Conservation (phyloP, 768 basidiomycete species). For the Leccinum rimulosum region DNA sequence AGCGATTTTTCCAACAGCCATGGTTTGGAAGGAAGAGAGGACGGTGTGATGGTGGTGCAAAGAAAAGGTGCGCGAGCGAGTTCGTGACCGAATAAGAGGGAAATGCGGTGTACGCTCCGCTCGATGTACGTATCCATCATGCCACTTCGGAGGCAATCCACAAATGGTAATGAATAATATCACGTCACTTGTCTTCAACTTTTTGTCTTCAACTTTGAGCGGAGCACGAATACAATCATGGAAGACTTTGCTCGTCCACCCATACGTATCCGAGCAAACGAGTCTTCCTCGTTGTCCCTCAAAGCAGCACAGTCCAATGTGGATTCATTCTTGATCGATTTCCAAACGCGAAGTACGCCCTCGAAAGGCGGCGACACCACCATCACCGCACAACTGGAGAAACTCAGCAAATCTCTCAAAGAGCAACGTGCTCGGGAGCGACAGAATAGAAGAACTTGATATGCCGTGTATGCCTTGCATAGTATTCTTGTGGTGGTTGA, state of each 20-base stretch:
- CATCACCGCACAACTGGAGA: constrained; percentile 58
- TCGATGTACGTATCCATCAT: neutral
- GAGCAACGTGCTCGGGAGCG: constrained; percentile 40
- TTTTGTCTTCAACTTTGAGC: neutral
- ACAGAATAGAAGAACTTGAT: neutral
- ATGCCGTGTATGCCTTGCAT: neutral
- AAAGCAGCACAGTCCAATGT: constrained; percentile 42
- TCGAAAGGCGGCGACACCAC: constrained; percentile 52
- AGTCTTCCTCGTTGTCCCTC: constrained; percentile 36
- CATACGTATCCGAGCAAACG: constrained; percentile 41
- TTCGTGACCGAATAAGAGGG: neutral
- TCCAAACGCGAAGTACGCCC: constrained; percentile 44
- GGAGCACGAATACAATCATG: constrained; percentile 26
- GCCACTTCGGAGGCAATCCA: constrained; percentile 6
- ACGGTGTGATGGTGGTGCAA: neutral
- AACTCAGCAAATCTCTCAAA: constrained; percentile 50
- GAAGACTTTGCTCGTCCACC: constrained; percentile 49
- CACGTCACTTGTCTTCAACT: neutral
- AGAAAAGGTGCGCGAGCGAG: neutral
- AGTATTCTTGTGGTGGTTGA: neutral
- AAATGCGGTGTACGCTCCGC: neutral
- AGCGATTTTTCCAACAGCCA: constrained; percentile 52
- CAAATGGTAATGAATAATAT: too few relatives aligned
- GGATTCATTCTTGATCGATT: constrained; percentile 48
- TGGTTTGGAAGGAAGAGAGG: neutral